Evolutionary conservation across 1,139 yeast species (phyloP), one percentile per base, ranked within the genome.

Genomic region (Protomyces lactucae-debilis): DNA sequence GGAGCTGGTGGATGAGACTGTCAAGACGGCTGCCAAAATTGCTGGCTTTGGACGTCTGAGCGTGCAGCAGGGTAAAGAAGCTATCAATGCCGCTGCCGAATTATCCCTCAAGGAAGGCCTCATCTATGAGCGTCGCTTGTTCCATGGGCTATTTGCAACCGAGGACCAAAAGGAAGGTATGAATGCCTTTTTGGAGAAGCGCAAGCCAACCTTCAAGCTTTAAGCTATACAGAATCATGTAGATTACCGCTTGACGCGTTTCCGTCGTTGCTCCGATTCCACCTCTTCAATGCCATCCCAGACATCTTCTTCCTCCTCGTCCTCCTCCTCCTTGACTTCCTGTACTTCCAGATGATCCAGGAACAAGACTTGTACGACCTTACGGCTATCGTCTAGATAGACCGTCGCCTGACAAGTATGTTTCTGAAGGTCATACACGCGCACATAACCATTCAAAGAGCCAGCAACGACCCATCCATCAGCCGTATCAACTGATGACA

Each of bases 81-180:
- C 80, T 28, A 77, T 81, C 64, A 77, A 78, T 68, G 74, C 73
- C 67, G 76, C 81, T 9, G 73, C 71, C 65, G 79, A 80, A 67
- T 67, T 74, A 46, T 68, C 73, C 16, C 71, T 81, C 43, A 74
- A 72, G 16, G 73, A 75, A 35, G 84, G 84, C 2, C 69, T 80
- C 55, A 73, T 73, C 61, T 76, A 72, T 67, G 84, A 81, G 71
- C 76, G 82, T 59, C 71, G 75, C 14, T 70, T 78, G 35, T 81
- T 81, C 76, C 80, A 80, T 67, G 71, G 76, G 1, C 70, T 80
- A 57, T 80, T 80, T 67, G 82, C 81, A 6, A 73, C 79, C 23
- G 66, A 70, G 61, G 84, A 81, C 68, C 83, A 81, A 68, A 73
- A 73, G 70, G 84, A 81, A 71, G 84, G 84, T 28, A 80, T 81